Evolutionary conservation across 306 rosid species (phyloP), one percentile per base, ranked within the genome.

Genomic region (Crotalaria pallida): DNA sequence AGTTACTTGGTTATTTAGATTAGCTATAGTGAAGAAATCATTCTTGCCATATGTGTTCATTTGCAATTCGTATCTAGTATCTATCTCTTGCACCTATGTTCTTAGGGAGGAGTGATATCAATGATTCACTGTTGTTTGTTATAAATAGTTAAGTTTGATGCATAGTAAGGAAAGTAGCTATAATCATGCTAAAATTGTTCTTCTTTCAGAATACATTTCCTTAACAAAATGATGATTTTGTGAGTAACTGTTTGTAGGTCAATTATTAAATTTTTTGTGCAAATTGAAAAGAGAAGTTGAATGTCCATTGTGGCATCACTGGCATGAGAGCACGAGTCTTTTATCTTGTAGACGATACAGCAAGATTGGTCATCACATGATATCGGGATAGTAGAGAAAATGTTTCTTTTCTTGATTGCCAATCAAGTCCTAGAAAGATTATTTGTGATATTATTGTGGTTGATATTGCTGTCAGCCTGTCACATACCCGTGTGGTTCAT

Each of bases 1-100:
- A 73, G 84, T 70, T 81, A 82, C 63, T 56, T 29, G 18, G 48
- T 44, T 69, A 24, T 15, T 61, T 44, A 61, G 34, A 26, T 33
- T 69, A 16, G 69, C 81, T 12, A 10, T 33, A 38, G 36, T 67
- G 44, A 36, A 47, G 57, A 36, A 59, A 17, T 58, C 21, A 44
- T 23, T 45, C 15, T 41, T 44, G n/a, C 48, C 10, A 15, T 51
- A 17, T 58, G 7, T 51, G n/a, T 23, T 45, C 43, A 12, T 21
- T 53, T 58, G n/a, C 41, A 13, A 16, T 12, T 57, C 23, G 34
- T 55, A 13, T 41, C 34, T 31, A 26, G 23, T 74, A 24, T 40
- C 27, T 74, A 24, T 40, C 27, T 63, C 53, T 38, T 21, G 50
- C 2, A 5, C 33, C 36, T 51, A 44, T 48, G 56, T 58, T 27